phyloP scores from a whole-genome alignment of 176 grass and related monocot genomes.

The Pontederia paniculata region DNA sequence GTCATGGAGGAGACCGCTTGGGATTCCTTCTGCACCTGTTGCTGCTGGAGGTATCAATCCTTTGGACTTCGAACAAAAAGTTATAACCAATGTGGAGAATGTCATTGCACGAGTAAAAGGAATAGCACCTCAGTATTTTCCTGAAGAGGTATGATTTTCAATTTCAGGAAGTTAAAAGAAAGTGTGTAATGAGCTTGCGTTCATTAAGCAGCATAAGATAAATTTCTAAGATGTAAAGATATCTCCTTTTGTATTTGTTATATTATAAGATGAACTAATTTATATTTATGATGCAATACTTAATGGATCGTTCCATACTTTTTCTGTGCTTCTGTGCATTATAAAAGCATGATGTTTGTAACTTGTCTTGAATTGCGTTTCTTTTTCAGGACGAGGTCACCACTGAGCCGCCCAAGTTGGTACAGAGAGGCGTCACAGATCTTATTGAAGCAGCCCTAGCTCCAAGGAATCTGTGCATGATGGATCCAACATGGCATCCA shows the following conservation, averaged over 20 bases:
- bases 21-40: conserved; percentile 67
- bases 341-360: not conserved
- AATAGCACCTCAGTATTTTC: conserved; percentile 78
- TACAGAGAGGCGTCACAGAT: conserved; percentile 82
- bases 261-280: no score
- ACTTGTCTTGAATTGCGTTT: not conserved
- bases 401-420: conserved; percentile 67
- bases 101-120: conserved; percentile 69
- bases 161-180: not conserved
- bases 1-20: conserved; percentile 94
- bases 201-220: no score
- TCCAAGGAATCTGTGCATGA: conserved; percentile 91
- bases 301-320: no score
- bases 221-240: no score
- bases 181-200: no score
- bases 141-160: conserved; percentile 58
- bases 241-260: no score
- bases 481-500: conserved; percentile 99
- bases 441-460: conserved; percentile 70
- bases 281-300: no score
- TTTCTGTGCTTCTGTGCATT: not conserved
- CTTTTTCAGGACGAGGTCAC: conserved; percentile 66
- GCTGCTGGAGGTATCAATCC: conserved; percentile 54
- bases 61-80: conserved; percentile 88
- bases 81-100: conserved; percentile 78